Evolutionary conservation across 1,139 yeast genomes (phyloP).

Genomic region (Suhomyces wounanorum): DNA sequence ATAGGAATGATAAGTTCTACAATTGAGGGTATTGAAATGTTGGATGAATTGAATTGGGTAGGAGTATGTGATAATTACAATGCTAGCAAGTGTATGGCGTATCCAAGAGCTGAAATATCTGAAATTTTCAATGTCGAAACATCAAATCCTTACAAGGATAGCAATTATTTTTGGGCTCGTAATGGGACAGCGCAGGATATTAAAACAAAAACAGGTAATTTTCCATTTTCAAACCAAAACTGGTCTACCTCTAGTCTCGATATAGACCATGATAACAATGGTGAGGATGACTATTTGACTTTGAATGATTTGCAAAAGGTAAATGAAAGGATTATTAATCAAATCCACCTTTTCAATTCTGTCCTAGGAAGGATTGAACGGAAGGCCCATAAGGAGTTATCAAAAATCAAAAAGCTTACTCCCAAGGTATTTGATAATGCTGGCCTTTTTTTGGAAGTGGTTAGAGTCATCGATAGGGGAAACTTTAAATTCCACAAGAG

Average conservation of each 20-base stretch:
- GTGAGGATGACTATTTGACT: constrained; percentile 10
- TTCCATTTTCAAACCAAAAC: background rate
- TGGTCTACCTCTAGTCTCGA: constrained; percentile 7
- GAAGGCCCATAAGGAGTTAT: constrained; percentile 64
- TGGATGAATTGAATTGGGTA: constrained; percentile 81
- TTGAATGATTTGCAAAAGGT: constrained; percentile 20
- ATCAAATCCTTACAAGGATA: constrained; percentile 30
- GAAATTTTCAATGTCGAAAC: constrained; percentile 28
- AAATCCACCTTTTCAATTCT: constrained; percentile 61
- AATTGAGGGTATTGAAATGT: constrained; percentile 78
- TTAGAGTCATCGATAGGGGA: constrained; percentile 65
- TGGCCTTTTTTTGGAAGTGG: constrained; percentile 59
- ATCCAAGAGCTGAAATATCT: constrained; percentile 39
- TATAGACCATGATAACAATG: constrained; percentile 1
- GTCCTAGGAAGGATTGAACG: constrained; percentile 67
- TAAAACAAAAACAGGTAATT: background rate
- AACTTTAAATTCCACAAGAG: constrained; percentile 53
- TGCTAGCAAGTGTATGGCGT: constrained; percentile 56
- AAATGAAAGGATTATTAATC: constrained; percentile 42
- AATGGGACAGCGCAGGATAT: constrained; percentile 3
- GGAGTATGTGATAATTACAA: constrained; percentile 57
- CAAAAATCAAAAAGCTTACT: constrained; percentile 52
- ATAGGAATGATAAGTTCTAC: constrained; percentile 77
- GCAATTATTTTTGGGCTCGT: constrained; percentile 5
- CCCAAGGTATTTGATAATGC: constrained; percentile 61